Evolutionary conservation across 176 grass and related monocot species (phyloP), one percentile per base, ranked within the genome.

Genomic region (Aegilops tauschii): DNA sequence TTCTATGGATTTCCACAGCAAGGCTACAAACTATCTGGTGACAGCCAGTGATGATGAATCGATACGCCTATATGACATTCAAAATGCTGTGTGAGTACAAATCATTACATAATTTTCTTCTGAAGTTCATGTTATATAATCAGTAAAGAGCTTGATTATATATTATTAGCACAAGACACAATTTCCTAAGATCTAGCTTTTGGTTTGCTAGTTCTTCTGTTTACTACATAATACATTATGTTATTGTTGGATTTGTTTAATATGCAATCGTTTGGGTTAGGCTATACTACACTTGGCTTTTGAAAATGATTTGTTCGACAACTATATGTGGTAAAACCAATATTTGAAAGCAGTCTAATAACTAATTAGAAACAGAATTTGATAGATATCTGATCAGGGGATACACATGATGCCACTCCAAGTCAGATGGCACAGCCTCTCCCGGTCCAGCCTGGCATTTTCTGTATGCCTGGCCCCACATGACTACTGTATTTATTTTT

Each of bases 21-120:
- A 89, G 80, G 73, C 88, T 35, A 92, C 88, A 61, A 98, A 89
- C 88, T 96, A 94, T 88, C 87, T 98, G 0, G 96, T 98, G 34
- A 98, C 96, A 13, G 96, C 96, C 68, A 92, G 96, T 73, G 93
- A 96, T 78, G 93, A 96, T 85, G 97, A 98, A 94, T 96, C 96
- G 74, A 98, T 98, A 68, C 97, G 94, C 44, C 88, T 98, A 13
- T 98, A 98, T 32, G 92, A 98, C 85, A 88, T 94, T 84, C 96
- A 98, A 80, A 98, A 91, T 96, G 86, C 92, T 37, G n/a, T 90
- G 96, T 98, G 88, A 89, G 90, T 93, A 72, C 11, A 39, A 8
- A 68, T 29, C 1, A 28, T 88, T 47, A 25, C 77, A 80, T 21
- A 44, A 12, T 77, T 87, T 39, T 61, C 44, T 79, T 62, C 1